Evolutionary conservation across 257 asterid genomes (phyloP), one percentile per base, ranked within the genome.

Genomic region (Solanum appendiculatum): DNA sequence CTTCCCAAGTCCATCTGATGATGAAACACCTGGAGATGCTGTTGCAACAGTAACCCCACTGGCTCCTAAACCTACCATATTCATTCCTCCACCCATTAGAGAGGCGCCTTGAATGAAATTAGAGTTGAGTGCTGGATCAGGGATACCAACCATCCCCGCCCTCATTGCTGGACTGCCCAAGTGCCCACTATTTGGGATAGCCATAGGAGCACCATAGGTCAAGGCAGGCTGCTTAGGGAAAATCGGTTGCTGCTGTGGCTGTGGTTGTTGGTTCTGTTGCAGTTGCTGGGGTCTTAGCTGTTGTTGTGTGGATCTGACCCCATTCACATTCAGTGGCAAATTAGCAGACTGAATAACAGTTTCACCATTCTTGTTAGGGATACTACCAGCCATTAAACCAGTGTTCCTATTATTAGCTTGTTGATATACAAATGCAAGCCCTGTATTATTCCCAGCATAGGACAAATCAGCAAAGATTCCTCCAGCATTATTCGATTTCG

Each of bases 1-100:
- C 90, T 93, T 95, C 9, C 88, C 91, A 58, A 93, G 90, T 89
- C 95, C 98, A 58, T 94, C 99, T 6, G 98, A 91, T 58, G 97
- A 91, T 60, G 96, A 92, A 90, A 91, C 93, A 82, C 93, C 93
- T 27, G 99, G 96, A 70, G 98, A 92, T 23, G 87, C 93, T 6
- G 91, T 78, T 46, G 90, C 90, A 82, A 91, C 88, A 44, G 89
- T 75, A 63, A 93, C 93, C 86, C 88, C 93, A 44, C 93, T 92
- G 80, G 90, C 86, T 73, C 92, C 94, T 77, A 96, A 88, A 83
- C 95, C 97, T 74, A 87, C 93, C 95, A 92, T 91, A 87, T 93
- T 94, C 85, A 89, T 39, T 40, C 93, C 95, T 85, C 93, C 94
- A 70, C 92, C 92, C 85, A 88, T 91, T 27, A 89, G 44, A 37